Evolutionary conservation across 2,329 filamentous ascomycete genomes (phyloP).

Genomic region (Calonectria leucothoes): DNA sequence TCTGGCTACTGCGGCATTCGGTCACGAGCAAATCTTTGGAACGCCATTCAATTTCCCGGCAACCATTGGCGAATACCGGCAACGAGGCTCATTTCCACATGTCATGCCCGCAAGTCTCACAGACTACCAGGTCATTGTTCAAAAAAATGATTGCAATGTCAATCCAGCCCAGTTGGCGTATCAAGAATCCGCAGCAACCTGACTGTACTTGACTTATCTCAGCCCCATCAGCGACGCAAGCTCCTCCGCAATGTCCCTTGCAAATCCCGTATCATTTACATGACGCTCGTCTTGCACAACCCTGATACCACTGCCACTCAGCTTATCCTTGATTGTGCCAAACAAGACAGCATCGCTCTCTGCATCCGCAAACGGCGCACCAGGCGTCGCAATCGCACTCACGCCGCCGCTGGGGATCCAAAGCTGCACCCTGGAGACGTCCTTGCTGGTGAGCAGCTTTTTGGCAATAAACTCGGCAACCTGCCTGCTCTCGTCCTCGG

Average conservation of each 20-base stretch:
- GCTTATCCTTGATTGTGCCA: neutral
- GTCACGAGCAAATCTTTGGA: too few species aligned
- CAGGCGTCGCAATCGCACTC: neutral
- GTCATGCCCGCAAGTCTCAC: neutral
- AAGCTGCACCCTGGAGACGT: neutral
- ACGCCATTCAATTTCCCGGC: too few species aligned
- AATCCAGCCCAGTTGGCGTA: too few species aligned
- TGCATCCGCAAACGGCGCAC: neutral
- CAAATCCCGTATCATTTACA: neutral
- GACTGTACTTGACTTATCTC: too few species aligned
- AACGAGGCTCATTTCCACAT: neutral
- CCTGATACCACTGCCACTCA: neutral
- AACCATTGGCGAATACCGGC: too few species aligned
- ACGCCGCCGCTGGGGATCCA: neutral
- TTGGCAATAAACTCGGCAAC: conserved; percentile 7
- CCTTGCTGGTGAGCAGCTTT: neutral
- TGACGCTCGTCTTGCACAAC: neutral
- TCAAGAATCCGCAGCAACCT: too few species aligned
- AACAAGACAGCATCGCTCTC: neutral
- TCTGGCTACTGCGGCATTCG: too few species aligned
- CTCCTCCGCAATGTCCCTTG: neutral
- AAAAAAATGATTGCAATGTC: too few species aligned
- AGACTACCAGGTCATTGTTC: too few species aligned
- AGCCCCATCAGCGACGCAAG: neutral
- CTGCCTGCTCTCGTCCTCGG: neutral